Conservation (phyloP, 257 asterid species). For the Paraleonurus japonicus region DNA sequence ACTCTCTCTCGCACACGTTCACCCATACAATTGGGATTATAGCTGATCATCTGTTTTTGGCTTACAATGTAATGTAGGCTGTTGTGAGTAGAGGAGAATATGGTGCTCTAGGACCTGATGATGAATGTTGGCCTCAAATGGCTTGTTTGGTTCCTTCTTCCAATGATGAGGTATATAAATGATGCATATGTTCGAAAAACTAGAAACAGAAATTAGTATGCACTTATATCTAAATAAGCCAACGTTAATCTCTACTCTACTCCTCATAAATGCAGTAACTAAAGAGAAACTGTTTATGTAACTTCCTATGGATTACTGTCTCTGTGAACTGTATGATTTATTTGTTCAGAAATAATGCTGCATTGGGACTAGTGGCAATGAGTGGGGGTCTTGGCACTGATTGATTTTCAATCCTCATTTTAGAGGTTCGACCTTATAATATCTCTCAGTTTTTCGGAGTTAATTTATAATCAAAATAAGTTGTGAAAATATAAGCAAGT, state of each 20-base stretch:
- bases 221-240: background rate
- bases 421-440: background rate
- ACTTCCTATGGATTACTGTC: background rate
- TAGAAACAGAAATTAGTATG: no score
- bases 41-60: conserved; percentile 20
- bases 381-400: background rate
- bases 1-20: background rate
- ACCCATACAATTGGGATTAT: background rate
- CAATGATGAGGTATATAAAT: conserved; percentile 54
- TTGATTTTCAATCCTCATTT: background rate
- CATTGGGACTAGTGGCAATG: conserved; percentile 6
- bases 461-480: background rate
- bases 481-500: background rate
- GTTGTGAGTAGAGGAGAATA: conserved; percentile 58
- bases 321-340: background rate
- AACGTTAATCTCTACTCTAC: background rate
- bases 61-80: conserved; percentile 47
- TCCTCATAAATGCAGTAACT: background rate
- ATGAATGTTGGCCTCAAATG: conserved; percentile 91
- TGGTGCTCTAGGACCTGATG: conserved; percentile 64
- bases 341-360: background rate
- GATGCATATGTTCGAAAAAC: background rate
- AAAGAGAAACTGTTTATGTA: background rate
- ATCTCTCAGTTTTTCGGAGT: background rate
- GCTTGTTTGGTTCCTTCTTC: conserved; percentile 69